Conservation (phyloP, 441 rosid species). For the Eruca vesicaria region DNA sequence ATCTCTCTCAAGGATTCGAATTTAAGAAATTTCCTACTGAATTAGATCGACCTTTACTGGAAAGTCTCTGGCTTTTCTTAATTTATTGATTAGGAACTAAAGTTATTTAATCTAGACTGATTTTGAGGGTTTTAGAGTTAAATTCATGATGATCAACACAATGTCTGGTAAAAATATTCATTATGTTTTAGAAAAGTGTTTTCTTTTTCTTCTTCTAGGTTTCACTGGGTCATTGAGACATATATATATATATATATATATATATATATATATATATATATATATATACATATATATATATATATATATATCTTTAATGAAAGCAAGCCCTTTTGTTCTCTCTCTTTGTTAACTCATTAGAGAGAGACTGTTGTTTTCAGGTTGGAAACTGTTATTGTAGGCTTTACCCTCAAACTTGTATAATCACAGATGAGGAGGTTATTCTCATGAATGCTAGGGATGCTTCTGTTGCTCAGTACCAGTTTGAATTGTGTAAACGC, state of each 20-base stretch:
- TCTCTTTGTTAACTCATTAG: neutral
- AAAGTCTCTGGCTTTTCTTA: conserved; percentile 4
- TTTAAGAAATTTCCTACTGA: neutral
- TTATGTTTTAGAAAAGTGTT: neutral
- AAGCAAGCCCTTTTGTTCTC: neutral
- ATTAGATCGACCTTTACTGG: neutral
- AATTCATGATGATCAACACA: neutral
- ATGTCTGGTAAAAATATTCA: neutral
- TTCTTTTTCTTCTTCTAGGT: neutral
- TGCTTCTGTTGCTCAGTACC: conserved; percentile 68
- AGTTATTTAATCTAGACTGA: neutral
- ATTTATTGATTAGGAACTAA: neutral
- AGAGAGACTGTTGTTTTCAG: neutral
- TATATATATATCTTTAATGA: neutral
- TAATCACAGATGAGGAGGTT: conserved; percentile 92
- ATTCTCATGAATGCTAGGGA: conserved; percentile 87
- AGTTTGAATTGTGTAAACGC: conserved; percentile 79
- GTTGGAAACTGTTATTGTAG: too few species aligned
- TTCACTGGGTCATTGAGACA: neutral
- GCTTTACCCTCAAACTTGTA: neutral
- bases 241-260: too few species aligned
- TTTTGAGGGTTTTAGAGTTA: neutral
- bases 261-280: too few species aligned
- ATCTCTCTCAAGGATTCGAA: neutral
- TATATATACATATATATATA: too few species aligned